Percentiles rank a stretch among this genome's conserved stretches.
Evolutionary conservation across 306 rosid genomes (phyloP).

Genomic region (Heteromeles arbutifolia): DNA sequence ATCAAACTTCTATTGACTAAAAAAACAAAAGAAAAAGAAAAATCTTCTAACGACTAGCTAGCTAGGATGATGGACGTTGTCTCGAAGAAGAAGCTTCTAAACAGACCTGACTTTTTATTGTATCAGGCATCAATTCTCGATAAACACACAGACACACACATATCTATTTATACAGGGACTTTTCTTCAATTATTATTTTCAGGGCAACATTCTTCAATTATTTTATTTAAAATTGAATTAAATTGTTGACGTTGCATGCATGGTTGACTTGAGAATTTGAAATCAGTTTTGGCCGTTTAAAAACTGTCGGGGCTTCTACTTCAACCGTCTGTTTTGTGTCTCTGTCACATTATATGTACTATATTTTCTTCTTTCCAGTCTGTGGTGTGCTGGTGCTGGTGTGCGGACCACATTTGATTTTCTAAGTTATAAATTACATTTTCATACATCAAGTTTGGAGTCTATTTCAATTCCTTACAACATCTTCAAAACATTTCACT

Average conservation of each 20-base stretch:
- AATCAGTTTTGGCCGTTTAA: background rate
- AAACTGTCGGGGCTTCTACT: background rate
- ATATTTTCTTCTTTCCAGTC: background rate
- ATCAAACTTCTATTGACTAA: no score
- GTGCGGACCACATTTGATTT: background rate
- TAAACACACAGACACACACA: no score
- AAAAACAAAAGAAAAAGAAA: no score
- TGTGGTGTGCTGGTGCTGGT: background rate
- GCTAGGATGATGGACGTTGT: background rate
- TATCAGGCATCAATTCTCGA: background rate
- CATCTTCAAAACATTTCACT: no score
- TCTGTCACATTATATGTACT: background rate
- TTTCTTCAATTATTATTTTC: no score
- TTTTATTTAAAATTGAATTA: background rate
- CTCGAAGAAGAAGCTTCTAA: conserved; percentile 7
- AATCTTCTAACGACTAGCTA: background rate
- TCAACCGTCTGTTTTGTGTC: background rate
- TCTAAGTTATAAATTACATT: no score
- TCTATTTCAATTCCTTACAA: no score
- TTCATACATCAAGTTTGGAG: no score
- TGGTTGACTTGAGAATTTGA: background rate
- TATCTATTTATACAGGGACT: background rate
- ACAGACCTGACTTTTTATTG: background rate
- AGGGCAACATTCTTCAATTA: background rate
- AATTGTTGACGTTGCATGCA: background rate